Evolutionary conservation across 1,284 basidiomycete species (phyloP).

Genomic region (Neotropicomus parvogracilis): DNA sequence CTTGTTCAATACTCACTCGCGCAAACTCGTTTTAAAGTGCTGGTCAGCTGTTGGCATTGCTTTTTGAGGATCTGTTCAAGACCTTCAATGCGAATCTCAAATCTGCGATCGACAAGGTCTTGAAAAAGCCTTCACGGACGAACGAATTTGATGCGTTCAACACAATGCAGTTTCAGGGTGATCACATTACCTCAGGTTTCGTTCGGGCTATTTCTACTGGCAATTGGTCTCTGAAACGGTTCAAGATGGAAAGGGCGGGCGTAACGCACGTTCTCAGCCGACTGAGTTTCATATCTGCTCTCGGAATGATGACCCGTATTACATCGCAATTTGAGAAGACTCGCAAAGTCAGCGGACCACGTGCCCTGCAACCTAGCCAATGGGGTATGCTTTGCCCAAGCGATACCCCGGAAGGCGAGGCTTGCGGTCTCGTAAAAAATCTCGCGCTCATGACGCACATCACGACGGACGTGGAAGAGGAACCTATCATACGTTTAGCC

Average conservation of each 20-base stretch:
- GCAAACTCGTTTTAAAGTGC: constrained; percentile 60
- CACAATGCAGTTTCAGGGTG: constrained; percentile 89
- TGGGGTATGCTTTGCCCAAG: constrained; percentile 99
- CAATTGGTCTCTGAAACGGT: constrained; percentile 98
- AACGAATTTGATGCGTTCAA: constrained; percentile 95
- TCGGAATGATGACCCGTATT: constrained; percentile 99
- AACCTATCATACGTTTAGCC: constrained; percentile 85
- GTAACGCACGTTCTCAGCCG: constrained; percentile 98
- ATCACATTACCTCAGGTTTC: constrained; percentile 95
- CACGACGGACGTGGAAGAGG: constrained; percentile 97
- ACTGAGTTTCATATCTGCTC: constrained; percentile 92
- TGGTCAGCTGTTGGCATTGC: constrained; percentile 90
- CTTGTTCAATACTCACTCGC: constrained; percentile 18
- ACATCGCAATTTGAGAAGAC: constrained; percentile 99
- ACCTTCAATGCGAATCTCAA: constrained; percentile 98
- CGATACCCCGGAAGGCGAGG: constrained; percentile 99
- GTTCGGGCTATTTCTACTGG: constrained; percentile 98
- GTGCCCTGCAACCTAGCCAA: constrained; percentile 96
- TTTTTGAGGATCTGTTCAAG: constrained; percentile 99
- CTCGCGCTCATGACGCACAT: constrained; percentile 99
- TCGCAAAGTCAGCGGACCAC: constrained; percentile 95
- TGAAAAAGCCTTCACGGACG: constrained; percentile 95
- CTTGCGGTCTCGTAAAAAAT: constrained; percentile 98
- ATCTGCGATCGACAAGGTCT: constrained; percentile 93
- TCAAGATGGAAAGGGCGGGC: constrained; percentile 99